Percentiles rank a stretch among this genome's conserved stretches.
Evolutionary conservation across 148 eudicot species (phyloP).

Genomic region (Amaranthus palmeri): DNA sequence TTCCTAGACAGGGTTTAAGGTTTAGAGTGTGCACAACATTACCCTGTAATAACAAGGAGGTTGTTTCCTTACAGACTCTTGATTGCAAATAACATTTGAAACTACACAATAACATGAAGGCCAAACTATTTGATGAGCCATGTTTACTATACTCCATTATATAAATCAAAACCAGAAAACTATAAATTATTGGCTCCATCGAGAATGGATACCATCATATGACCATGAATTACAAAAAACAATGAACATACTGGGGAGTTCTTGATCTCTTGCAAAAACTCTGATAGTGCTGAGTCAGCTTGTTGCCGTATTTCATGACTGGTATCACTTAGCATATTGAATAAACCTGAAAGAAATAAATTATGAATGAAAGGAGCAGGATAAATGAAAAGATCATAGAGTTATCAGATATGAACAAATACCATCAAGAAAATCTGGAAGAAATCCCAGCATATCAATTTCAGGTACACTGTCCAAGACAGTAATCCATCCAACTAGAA

Average conservation of each 20-base stretch:
- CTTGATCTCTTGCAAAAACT: constrained; percentile 96
- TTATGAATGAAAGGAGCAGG: background rate
- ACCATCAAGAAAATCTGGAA: constrained; percentile 99
- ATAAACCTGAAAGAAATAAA: constrained; percentile 62
- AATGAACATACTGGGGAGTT: constrained; percentile 78
- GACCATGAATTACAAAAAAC: background rate
- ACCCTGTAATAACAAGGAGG: too few species aligned
- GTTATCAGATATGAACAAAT: constrained; percentile 8
- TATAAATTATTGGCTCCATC: too few species aligned
- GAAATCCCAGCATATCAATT: constrained; percentile 97
- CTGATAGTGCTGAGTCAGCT: constrained; percentile 96
- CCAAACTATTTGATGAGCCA: too few species aligned
- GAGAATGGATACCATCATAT: too few species aligned
- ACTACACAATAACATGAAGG: too few species aligned
- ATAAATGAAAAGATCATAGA: background rate
- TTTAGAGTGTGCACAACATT: too few species aligned
- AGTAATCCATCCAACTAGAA: constrained; percentile 98
- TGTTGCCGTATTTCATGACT: constrained; percentile 98
- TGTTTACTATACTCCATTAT: background rate
- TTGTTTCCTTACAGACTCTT: too few species aligned
- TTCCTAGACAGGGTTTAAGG: too few species aligned
- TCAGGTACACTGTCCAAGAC: constrained; percentile 98
- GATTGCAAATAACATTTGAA: too few species aligned
- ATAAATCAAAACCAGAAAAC: too few species aligned
- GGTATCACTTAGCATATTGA: constrained; percentile 92